phyloP scores from a whole-genome alignment of 345 rosid species.

The Populus alba region DNA sequence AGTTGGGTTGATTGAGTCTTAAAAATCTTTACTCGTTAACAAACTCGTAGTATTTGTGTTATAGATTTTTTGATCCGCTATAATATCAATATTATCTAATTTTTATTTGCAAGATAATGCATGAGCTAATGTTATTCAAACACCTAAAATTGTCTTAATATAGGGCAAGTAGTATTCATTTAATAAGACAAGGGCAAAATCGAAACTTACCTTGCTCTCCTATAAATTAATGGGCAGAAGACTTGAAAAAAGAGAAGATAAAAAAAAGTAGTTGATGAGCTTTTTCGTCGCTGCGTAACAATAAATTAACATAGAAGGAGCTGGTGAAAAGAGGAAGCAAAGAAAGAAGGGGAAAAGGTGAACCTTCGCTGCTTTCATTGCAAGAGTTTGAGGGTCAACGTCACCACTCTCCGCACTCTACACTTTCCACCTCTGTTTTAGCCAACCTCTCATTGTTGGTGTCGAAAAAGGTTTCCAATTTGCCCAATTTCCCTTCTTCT shows the following conservation, averaged over 20 bases:
- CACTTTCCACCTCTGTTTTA: conserved; percentile 14
- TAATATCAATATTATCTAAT: no score
- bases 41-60: no score
- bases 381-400: conserved; percentile 4
- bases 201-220: background rate
- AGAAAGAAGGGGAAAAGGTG: background rate
- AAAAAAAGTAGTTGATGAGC: conserved; percentile 10
- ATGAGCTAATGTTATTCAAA: no score
- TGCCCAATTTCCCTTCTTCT: background rate
- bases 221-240: background rate
- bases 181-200: background rate
- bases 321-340: background rate
- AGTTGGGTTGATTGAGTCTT: no score
- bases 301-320: background rate
- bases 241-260: background rate
- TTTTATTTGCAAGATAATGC: no score
- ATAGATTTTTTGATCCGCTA: no score
- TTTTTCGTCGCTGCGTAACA: conserved; percentile 12
- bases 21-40: no score
- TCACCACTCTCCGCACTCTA: background rate
- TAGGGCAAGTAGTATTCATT: background rate
- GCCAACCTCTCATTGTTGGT: conserved; percentile 3
- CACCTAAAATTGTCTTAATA: no score
- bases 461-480: background rate
- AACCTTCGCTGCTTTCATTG: conserved; percentile 21